Evolutionary conservation across 768 basidiomycete species (phyloP).

Genomic region (Paxillus rubicundulus): DNA sequence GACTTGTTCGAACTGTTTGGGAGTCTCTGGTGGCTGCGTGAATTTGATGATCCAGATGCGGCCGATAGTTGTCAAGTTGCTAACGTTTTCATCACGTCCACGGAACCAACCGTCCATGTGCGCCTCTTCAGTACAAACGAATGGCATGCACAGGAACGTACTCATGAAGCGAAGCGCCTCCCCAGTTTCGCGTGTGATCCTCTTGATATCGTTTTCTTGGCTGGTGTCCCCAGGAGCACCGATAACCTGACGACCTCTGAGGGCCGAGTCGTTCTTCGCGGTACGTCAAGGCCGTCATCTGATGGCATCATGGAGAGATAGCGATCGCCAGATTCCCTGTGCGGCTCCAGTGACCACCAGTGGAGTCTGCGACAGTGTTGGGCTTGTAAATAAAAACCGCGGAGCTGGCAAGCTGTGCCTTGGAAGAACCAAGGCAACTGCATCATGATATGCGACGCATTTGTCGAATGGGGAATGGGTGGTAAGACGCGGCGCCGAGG

Average conservation of each 20-base stretch:
- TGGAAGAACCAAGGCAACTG: background rate
- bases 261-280: background rate
- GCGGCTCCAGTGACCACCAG: constrained; percentile 4
- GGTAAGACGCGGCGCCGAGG: too few species aligned
- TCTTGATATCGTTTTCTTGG: constrained; percentile 15
- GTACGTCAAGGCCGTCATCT: constrained; percentile 8
- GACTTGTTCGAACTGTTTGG: constrained; percentile 21
- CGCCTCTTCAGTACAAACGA: background rate
- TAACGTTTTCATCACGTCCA: too few species aligned
- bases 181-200: constrained; percentile 7
- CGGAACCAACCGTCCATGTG: too few species aligned
- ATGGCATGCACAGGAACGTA: background rate
- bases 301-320: background rate
- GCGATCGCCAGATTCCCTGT: background rate
- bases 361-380: background rate
- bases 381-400: background rate
- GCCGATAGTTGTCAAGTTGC: background rate
- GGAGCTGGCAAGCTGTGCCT: background rate
- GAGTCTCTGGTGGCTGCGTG: constrained; percentile 2
- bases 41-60: background rate
- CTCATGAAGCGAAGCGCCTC: constrained; percentile 14
- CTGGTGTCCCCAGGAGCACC: constrained; percentile 9
- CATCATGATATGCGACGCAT: background rate
- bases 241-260: constrained; percentile 5
- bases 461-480: background rate